phyloP scores from a whole-genome alignment of 1,139 yeast genomes.

The Taiozyma sp. region DNA sequence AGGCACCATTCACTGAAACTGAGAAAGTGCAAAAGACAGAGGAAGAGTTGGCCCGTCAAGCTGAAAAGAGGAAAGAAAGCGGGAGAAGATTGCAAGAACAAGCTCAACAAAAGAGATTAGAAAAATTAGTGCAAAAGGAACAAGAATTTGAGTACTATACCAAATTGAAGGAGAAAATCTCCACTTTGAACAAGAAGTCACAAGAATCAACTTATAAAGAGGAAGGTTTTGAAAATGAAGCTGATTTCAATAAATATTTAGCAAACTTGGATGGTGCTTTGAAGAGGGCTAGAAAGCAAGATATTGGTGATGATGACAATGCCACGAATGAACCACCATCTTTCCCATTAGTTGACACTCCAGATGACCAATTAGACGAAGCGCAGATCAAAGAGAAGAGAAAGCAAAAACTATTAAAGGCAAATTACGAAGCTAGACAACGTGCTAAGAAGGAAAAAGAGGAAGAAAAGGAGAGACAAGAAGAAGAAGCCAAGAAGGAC shows the following conservation, averaged over 20 bases:
- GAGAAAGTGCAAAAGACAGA: slow-evolving; percentile 71
- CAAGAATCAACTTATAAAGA: slow-evolving; percentile 44
- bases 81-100: slow-evolving; percentile 90
- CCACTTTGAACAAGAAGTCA: slow-evolving; percentile 40
- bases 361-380: slow-evolving; percentile 77
- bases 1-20: slow-evolving; percentile 72
- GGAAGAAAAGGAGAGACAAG: slow-evolving; percentile 46
- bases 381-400: slow-evolving; percentile 86
- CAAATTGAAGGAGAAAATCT: slow-evolving; percentile 50
- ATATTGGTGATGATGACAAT: slow-evolving; percentile 50
- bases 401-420: slow-evolving; percentile 75
- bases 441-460: slow-evolving; percentile 80
- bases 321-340: slow-evolving; percentile 50
- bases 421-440: slow-evolving; percentile 84
- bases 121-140: slow-evolving; percentile 76
- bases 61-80: slow-evolving; percentile 79
- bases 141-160: slow-evolving; percentile 73
- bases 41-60: slow-evolving; percentile 74
- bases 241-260: slow-evolving; percentile 67
- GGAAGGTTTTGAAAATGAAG: slow-evolving; percentile 77
- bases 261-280: slow-evolving; percentile 64
- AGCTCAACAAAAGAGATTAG: slow-evolving; percentile 80
- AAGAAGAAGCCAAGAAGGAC: slow-evolving; percentile 58
- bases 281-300: slow-evolving; percentile 62
- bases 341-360: slow-evolving; percentile 78